phyloP scores from a whole-genome alignment of 2,329 filamentous ascomycete species.

The Penicillium glabrum region DNA sequence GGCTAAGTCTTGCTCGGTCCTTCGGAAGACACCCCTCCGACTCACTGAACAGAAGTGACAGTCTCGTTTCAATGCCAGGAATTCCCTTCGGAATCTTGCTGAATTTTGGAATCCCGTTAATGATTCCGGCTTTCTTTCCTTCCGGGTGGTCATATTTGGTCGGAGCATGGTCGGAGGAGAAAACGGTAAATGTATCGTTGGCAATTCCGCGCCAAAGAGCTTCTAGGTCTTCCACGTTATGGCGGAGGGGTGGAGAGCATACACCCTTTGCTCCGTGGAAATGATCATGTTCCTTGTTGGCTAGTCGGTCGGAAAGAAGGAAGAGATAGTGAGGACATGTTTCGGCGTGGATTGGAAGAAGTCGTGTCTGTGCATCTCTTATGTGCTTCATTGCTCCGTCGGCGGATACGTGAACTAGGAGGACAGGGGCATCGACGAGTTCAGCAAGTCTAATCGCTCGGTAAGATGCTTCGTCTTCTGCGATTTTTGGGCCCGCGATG shows the following conservation, averaged over 20 bases:
- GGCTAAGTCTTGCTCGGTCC: background rate
- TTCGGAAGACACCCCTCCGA: background rate
- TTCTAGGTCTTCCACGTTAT: background rate
- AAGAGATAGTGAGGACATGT: conserved; percentile 7
- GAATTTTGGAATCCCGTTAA: background rate
- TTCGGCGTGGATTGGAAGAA: conserved; percentile 2
- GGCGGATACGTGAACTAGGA: conserved; percentile 4
- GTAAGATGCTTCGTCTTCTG: conserved; percentile 2
- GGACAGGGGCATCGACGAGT: conserved; percentile 1
- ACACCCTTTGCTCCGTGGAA: conserved; percentile 4
- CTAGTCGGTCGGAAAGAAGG: background rate
- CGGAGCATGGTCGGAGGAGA: conserved; percentile 3
- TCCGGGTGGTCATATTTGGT: background rate
- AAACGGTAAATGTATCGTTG: conserved; percentile 3
- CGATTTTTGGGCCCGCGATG: background rate
- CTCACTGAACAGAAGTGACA: conserved; percentile 2
- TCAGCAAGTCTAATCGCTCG: conserved; percentile 2
- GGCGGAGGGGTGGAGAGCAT: conserved; percentile 2
- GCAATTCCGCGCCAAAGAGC: background rate
- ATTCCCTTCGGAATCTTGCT: conserved; percentile 1
- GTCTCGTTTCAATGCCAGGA: conserved; percentile 1
- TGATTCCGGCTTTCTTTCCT: conserved; percentile 1
- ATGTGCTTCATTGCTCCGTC: conserved; percentile 1
- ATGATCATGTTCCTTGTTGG: background rate
- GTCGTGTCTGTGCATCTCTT: background rate